These are phyloP conservation scores for Lactarius evosmus DNA, from an alignment of 768 basidiomycete genomes.

Conservation along the genomic window DNA sequence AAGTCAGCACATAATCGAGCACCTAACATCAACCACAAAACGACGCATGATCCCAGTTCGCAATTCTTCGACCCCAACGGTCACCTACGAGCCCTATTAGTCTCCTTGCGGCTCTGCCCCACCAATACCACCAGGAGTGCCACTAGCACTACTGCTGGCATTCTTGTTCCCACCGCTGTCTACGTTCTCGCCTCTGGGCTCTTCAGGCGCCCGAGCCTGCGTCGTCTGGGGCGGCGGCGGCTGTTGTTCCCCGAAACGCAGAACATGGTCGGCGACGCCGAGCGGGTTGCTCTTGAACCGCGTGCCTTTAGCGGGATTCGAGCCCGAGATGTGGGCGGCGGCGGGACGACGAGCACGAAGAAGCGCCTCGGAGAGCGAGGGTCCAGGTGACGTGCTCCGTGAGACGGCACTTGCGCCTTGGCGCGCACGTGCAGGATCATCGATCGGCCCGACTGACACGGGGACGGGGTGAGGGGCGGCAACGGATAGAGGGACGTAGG, in stretches of 20 bases:
- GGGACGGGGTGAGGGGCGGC: background rate
- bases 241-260: constrained; percentile 25
- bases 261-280: constrained; percentile 50
- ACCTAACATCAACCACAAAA: background rate
- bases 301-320: constrained; percentile 43
- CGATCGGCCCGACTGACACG: background rate
- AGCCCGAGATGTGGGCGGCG: constrained; percentile 27
- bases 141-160: background rate
- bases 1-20: background rate
- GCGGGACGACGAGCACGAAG: constrained; percentile 56
- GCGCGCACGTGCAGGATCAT: constrained; percentile 14
- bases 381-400: constrained; percentile 46
- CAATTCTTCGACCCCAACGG: background rate
- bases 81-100: background rate
- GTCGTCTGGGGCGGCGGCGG: constrained; percentile 29
- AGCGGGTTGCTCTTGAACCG: constrained; percentile 77
- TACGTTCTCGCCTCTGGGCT: background rate
- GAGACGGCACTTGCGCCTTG: constrained; percentile 26
- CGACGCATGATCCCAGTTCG: background rate
- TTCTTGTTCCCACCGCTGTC: background rate
- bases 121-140: too few relatives aligned
- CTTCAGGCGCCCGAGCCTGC: background rate
- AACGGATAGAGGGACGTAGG: background rate
- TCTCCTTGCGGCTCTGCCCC: background rate
- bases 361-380: constrained; percentile 67